Base-by-base conservation (phyloP, 768 basidiomycete species). In the Trametes sanguinea region DNA sequence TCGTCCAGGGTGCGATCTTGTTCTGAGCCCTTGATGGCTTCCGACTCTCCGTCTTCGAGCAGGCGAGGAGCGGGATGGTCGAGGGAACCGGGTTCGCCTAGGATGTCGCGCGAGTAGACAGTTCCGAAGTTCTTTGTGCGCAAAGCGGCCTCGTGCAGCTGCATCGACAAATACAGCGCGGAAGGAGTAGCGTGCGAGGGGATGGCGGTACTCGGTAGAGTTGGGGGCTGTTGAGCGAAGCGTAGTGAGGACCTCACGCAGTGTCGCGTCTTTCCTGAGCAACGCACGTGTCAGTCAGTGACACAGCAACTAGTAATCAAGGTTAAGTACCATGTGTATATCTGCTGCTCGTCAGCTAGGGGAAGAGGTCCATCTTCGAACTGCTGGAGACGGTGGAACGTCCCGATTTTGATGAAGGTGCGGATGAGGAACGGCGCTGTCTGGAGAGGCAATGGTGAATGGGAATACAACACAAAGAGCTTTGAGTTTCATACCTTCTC, bases 81-180 rank as follows among this genome's bases (percentile, higher is more conserved):
- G 22, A 89, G 72, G 1, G 86, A 74, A 37, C 90, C 90, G 3
- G 89, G 87, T 72, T 92, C 91, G 51, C 90, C 90, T 2, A 92
- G 83, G 65, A 93, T 89, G 74, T 93, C 92, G 64, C 91, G 86
- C 46, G 90, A 90, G 73, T 90, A 89, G 42, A 94, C 87, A 68
- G 83, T 82, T 30, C 92, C 92, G n/a, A 45, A 94, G 83, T 45
- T 94, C 92, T 75, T 92, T 92, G 71, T 85, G 83, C 0, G 85
- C 77, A 65, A 87, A 89, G 14, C 85, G 82, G 5, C 90, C 91
- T 65, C 87, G 85, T 72, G 84, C 85, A 6, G 83, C 80, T 8
- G 85, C 78, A 71, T 92, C 92, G 4, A 89, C 89, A 64, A 88
- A 92, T 51, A 93, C 83, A 8, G 89, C 85, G 42, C 88, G 83